A percentile compares a stretch with the other conserved stretches of the same genome.
phyloP scores from a whole-genome alignment of 2,329 filamentous ascomycete genomes.

The Colletotrichum salicis region DNA sequence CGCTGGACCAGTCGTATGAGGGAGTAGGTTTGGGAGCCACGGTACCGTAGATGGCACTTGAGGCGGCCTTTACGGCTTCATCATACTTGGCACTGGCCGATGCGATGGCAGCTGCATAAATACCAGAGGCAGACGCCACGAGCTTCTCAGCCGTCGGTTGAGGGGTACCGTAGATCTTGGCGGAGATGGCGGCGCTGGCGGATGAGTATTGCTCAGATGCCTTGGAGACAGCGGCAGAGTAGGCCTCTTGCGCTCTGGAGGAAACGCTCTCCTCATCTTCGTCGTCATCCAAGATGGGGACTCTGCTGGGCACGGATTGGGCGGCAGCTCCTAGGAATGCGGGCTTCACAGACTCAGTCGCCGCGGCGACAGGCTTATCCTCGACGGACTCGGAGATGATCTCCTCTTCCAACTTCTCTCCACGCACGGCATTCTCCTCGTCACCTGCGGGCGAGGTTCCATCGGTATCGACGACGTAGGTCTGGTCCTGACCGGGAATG shows the following conservation, averaged over 20 bases:
- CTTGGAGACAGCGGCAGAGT: constrained; percentile 71
- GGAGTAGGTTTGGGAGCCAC: constrained; percentile 54
- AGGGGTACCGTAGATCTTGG: constrained; percentile 74
- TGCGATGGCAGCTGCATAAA: constrained; percentile 73
- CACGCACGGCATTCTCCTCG: constrained; percentile 29
- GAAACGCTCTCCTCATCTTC: constrained; percentile 51
- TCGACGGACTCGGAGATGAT: constrained; percentile 40
- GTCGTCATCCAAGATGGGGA: constrained; percentile 62
- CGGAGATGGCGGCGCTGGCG: constrained; percentile 74
- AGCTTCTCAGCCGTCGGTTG: constrained; percentile 71
- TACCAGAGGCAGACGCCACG: constrained; percentile 73
- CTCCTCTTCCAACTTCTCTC: constrained; percentile 39
- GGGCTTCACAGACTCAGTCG: constrained; percentile 53
- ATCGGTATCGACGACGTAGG: constrained; percentile 34
- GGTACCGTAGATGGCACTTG: constrained; percentile 59
- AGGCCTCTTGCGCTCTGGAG: constrained; percentile 64
- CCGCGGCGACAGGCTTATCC: constrained; percentile 42
- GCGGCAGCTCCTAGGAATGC: constrained; percentile 63
- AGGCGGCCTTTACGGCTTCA: constrained; percentile 64
- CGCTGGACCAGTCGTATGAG: constrained; percentile 58
- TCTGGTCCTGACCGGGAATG: constrained; percentile 33
- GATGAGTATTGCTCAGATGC: constrained; percentile 76
- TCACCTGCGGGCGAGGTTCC: constrained; percentile 38
- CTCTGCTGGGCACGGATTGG: constrained; percentile 58
- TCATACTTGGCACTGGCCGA: constrained; percentile 70